Evolutionary conservation across 225 moss, liverwort and hornwort species (phyloP), one percentile per base, ranked within the genome.

Genomic region (Sphagnum tenellum): DNA sequence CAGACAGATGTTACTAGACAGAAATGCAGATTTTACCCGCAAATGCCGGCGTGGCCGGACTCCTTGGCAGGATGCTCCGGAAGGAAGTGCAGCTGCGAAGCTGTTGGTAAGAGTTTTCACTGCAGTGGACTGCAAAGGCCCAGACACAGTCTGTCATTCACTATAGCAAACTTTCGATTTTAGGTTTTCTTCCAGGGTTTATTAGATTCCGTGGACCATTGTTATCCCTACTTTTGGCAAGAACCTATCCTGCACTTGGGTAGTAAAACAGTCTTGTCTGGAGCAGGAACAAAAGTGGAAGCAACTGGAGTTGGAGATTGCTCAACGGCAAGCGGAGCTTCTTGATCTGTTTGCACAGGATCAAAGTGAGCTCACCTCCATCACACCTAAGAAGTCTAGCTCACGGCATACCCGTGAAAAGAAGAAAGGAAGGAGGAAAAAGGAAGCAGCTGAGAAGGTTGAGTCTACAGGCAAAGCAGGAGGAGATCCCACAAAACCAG

Each of bases 1-100:
- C 45, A 80, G 70, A 61, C 64, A 45, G 61, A 62, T 76, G 55
- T 73, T 80, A 64, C 58, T 80, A 14, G 71, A 80, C 48, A 68
- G 54, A 54, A 70, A 69, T 14, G 66, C 63, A 59, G 65, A 73
- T 59, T 60, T 73, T 10, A 76, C 71, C 66, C 59, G 62, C 12
- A 80, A 80, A 71, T 71, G 63, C 73, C 60, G 50, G 13, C 53
- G 55, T 53, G 59, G 73, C 45, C 67, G 65, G 64, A 76, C 66
- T 12, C 73, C 80, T 49, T 52, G 67, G 60, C 71, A 76, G 70
- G 68, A 62, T 45, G 76, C 76, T 47, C 62, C 57, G 12, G 73
- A 67, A 65, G 71, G 61, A 9, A 80, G 71, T 62, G 59, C 67
- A 67, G 66, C 73, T 70, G 73, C 73, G 47, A 61, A 80, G 45